phyloP scores from a whole-genome alignment of 2,329 filamentous ascomycete species.

The Aspergillus niger region DNA sequence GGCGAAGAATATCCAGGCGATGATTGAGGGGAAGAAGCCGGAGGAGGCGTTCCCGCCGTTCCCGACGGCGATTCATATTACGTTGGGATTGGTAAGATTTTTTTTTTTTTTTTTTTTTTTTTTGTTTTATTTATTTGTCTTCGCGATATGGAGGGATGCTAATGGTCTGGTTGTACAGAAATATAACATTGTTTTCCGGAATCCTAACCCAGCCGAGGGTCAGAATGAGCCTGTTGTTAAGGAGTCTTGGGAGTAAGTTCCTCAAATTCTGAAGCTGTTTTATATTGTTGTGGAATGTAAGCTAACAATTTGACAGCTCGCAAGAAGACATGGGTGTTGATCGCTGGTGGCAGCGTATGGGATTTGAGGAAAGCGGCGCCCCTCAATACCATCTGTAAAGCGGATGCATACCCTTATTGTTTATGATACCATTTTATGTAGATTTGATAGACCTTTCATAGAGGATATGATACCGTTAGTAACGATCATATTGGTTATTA shows the following conservation, averaged over 20 bases:
- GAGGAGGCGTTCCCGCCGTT: constrained; percentile 29
- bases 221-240: constrained; percentile 38
- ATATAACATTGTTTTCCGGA: constrained; percentile 42
- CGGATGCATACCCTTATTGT: too few relatives aligned
- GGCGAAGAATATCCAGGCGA: constrained; percentile 35
- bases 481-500: too few relatives aligned
- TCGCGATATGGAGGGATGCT: neutral
- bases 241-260: constrained; percentile 36
- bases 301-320: constrained; percentile 30
- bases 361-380: constrained; percentile 30
- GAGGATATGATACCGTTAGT: neutral
- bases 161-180: constrained; percentile 24
- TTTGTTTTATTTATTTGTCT: constrained; percentile 6
- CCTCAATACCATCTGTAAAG: constrained; percentile 38
- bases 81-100: constrained; percentile 35
- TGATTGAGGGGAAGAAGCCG: constrained; percentile 33
- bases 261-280: neutral
- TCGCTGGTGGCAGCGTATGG: constrained; percentile 37
- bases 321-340: constrained; percentile 43
- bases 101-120: neutral
- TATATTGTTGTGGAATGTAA: neutral
- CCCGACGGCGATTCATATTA: constrained; percentile 38
- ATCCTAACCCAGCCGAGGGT: constrained; percentile 36
- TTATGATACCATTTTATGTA: neutral
- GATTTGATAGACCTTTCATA: neutral